phyloP scores from a whole-genome alignment of 2,329 filamentous ascomycete species.

The Pseudofabraea citricarpa region DNA sequence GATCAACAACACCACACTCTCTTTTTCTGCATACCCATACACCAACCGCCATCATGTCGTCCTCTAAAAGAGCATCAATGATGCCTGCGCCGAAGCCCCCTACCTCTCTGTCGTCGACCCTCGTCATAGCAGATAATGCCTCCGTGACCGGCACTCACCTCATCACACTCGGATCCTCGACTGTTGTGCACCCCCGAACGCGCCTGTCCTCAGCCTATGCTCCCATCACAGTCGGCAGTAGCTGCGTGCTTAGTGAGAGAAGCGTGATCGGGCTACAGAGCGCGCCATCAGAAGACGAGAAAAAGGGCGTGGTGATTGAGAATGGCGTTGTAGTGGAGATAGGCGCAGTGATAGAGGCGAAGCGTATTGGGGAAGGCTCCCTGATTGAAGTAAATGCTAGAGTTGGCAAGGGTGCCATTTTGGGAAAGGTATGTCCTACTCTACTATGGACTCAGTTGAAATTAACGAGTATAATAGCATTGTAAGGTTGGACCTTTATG shows the following conservation, averaged over 20 bases:
- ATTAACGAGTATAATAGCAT: no score
- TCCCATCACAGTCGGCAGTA: constrained; percentile 74
- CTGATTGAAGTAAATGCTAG: constrained; percentile 56
- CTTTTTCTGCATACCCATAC: not conserved
- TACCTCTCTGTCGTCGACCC: constrained; percentile 54
- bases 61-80: constrained; percentile 36
- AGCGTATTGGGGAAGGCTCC: constrained; percentile 45
- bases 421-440: constrained; percentile 51
- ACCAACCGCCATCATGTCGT: constrained; percentile 19
- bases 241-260: constrained; percentile 76
- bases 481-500: constrained; percentile 66
- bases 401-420: constrained; percentile 54
- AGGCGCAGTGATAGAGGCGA: constrained; percentile 53
- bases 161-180: constrained; percentile 73
- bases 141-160: constrained; percentile 66
- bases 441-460: no score
- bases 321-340: constrained; percentile 61
- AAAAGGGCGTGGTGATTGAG: constrained; percentile 41
- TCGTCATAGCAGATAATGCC: constrained; percentile 59
- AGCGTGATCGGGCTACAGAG: constrained; percentile 47
- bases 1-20: no score
- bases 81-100: constrained; percentile 53
- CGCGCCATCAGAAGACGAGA: constrained; percentile 14
- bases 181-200: constrained; percentile 80
- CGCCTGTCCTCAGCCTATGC: constrained; percentile 74